Evolutionary conservation across 225 moss, liverwort and hornwort species (phyloP).

Genomic region (Polytrichum commune): DNA sequence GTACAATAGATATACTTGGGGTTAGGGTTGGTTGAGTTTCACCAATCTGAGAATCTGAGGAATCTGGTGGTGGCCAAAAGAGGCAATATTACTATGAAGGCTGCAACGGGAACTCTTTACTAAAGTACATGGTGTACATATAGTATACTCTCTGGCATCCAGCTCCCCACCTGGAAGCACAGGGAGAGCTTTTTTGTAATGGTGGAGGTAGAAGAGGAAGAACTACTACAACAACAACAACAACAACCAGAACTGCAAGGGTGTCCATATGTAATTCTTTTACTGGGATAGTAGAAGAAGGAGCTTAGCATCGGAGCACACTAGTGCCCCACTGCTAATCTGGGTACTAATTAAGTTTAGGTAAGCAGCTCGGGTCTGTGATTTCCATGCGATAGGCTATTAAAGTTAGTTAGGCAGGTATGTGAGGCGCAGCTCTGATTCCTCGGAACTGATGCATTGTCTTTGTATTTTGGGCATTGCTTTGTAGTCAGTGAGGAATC

Average conservation of each 20-base stretch:
- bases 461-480: background rate
- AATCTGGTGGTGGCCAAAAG: too few species aligned
- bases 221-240: background rate
- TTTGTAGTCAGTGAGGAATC: background rate
- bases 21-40: background rate
- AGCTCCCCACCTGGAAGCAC: too few species aligned
- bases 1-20: background rate
- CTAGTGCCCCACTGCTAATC: too few species aligned
- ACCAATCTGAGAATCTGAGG: too few species aligned
- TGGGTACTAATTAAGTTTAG: too few species aligned
- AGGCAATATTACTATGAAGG: background rate
- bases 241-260: background rate
- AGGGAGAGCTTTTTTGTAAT: constrained; percentile 7
- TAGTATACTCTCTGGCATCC: background rate
- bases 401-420: constrained; percentile 2
- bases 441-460: background rate
- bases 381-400: background rate
- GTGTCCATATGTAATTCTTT: constrained; percentile 7
- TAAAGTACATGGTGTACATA: constrained; percentile 2
- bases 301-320: background rate
- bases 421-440: background rate
- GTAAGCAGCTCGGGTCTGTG: background rate
- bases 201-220: background rate
- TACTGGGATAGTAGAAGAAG: background rate
- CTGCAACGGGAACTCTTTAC: background rate